Evolutionary conservation across 2,329 filamentous ascomycete species (phyloP).

Genomic region (Thermothelomyces thermophilus): DNA sequence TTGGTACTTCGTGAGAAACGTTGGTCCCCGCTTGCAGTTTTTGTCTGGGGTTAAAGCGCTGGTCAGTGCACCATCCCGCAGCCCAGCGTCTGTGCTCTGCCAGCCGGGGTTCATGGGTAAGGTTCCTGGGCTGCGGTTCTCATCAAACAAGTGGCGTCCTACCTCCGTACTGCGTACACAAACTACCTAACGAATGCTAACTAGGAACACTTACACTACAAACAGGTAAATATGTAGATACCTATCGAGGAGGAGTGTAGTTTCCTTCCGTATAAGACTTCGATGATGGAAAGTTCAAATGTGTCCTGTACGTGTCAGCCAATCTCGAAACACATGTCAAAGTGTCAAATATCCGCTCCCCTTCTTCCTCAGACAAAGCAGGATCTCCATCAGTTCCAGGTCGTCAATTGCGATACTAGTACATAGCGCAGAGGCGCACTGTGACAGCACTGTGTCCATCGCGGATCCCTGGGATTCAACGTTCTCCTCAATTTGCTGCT

Average conservation of each 20-base stretch:
- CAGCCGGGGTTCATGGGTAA: neutral
- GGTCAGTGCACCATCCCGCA: conserved; percentile 17
- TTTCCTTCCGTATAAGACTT: too few relatives aligned
- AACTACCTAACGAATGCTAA: neutral
- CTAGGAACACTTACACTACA: too few relatives aligned
- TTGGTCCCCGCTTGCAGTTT: neutral
- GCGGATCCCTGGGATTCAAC: conserved; percentile 4
- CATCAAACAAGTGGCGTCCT: neutral
- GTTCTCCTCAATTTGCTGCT: neutral
- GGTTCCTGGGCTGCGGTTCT: conserved; percentile 17
- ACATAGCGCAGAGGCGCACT: neutral
- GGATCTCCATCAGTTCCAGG: too few relatives aligned
- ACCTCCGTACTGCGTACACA: too few relatives aligned
- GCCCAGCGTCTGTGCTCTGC: conserved; percentile 3
- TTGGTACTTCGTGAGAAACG: neutral
- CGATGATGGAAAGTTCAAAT: too few relatives aligned
- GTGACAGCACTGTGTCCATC: conserved; percentile 8
- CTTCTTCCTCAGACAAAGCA: too few relatives aligned
- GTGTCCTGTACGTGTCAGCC: too few relatives aligned
- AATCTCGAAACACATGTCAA: too few relatives aligned
- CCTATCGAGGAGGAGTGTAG: too few relatives aligned
- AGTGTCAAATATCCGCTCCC: too few relatives aligned
- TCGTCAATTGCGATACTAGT: too few relatives aligned
- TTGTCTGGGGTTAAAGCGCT: conserved; percentile 2
- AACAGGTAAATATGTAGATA: too few relatives aligned